A percentile compares a stretch with the other conserved stretches of the same genome.
phyloP scores from a whole-genome alignment of 805 yeast species.

The Torulaspora gathmanii region DNA sequence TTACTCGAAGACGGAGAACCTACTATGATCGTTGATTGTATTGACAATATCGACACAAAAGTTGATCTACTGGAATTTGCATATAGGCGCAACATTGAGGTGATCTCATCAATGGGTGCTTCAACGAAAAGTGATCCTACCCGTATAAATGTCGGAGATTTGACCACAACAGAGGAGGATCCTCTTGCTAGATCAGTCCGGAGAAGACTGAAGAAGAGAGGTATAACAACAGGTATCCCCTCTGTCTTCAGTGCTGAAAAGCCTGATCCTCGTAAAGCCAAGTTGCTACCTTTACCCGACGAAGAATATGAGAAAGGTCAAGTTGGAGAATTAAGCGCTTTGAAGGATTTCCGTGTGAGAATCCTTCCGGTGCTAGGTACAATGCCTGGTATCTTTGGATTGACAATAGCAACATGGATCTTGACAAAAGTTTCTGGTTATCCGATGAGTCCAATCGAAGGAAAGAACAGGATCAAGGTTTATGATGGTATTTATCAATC shows the following conservation, averaged over 20 bases:
- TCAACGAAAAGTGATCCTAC: conserved; percentile 96
- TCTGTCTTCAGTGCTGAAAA: conserved; percentile 92
- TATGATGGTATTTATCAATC: conserved; percentile 81
- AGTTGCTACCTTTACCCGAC: conserved; percentile 77
- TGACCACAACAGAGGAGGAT: conserved; percentile 88
- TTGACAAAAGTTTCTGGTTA: conserved; percentile 79
- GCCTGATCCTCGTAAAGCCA: conserved; percentile 93
- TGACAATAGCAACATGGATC: conserved; percentile 80
- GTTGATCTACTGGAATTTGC: conserved; percentile 81
- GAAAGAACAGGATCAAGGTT: conserved; percentile 77
- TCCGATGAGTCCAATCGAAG: conserved; percentile 86
- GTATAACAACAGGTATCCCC: conserved; percentile 71
- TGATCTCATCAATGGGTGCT: conserved; percentile 93
- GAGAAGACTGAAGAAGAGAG: conserved; percentile 73
- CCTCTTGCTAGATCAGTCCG: conserved; percentile 86
- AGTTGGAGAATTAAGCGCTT: conserved; percentile 66
- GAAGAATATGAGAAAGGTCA: conserved; percentile 70
- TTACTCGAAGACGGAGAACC: conserved; percentile 49
- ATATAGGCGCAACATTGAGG: conserved; percentile 52
- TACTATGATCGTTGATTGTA: conserved; percentile 85
- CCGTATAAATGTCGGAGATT: conserved; percentile 81
- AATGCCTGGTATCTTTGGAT: conserved; percentile 94
- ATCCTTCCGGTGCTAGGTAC: conserved; percentile 95
- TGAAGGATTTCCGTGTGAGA: conserved; percentile 87
- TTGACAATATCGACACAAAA: conserved; percentile 95